Evolutionary conservation across 2,329 filamentous ascomycete species (phyloP).

Genomic region (Fusarium oligoseptatum): DNA sequence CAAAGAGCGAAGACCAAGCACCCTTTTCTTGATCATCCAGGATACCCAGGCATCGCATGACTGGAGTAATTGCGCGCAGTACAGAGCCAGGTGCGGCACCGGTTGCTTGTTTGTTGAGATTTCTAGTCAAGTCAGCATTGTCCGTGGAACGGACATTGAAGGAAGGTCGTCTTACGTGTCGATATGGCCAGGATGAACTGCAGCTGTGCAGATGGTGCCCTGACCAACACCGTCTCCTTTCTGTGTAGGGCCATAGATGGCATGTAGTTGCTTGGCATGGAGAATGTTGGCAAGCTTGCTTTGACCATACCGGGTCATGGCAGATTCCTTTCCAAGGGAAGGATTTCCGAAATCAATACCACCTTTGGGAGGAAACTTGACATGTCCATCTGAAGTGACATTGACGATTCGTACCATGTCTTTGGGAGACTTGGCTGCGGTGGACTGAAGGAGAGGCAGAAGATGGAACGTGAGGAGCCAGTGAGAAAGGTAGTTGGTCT

Average conservation of each 20-base stretch:
- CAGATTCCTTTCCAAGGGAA: conserved; percentile 9
- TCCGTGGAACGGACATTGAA: not conserved
- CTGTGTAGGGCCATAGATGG: not conserved
- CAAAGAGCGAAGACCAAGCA: not conserved
- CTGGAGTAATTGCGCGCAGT: not conserved
- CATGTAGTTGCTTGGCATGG: conserved; percentile 12
- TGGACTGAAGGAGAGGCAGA: conserved; percentile 52
- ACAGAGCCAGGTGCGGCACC: not conserved
- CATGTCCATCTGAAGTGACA: conserved; percentile 41
- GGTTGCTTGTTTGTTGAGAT: not conserved
- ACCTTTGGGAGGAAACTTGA: conserved; percentile 18
- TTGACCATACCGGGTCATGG: conserved; percentile 13
- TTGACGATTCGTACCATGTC: conserved; percentile 37
- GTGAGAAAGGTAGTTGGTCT: conserved; percentile 60
- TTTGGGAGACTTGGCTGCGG: conserved; percentile 38
- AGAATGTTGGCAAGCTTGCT: conserved; percentile 23
- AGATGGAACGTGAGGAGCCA: conserved; percentile 57
- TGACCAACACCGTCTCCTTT: not conserved
- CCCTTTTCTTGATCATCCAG: not conserved
- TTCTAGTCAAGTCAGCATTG: not conserved
- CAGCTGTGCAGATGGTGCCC: not conserved
- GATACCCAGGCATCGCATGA: conserved; percentile 1
- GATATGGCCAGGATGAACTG: conserved; percentile 1
- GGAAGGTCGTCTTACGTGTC: not conserved
- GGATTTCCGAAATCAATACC: conserved; percentile 41